Conservation (phyloP, 192 early-diverging fungal genomes). For the Coemansia sp. region DNA sequence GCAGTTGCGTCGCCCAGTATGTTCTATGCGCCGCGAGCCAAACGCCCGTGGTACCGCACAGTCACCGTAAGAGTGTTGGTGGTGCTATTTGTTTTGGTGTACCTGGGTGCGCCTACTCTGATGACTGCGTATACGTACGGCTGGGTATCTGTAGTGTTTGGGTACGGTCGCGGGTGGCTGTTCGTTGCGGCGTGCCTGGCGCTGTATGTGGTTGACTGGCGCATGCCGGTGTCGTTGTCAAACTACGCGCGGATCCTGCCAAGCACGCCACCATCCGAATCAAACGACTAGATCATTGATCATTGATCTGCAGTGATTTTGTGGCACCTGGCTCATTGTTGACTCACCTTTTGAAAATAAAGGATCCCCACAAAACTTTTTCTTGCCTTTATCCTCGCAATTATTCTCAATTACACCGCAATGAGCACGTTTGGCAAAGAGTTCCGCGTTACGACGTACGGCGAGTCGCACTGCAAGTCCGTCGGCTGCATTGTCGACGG, state of each 20-base stretch:
- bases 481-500: conserved; percentile 97
- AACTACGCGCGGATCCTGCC: not conserved
- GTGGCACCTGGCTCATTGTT: too few species aligned
- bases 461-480: conserved; percentile 98
- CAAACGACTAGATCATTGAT: too few species aligned
- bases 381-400: too few species aligned
- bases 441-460: conserved; percentile 91
- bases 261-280: not conserved
- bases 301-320: too few species aligned
- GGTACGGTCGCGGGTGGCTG: conserved; percentile 42
- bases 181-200: conserved; percentile 23
- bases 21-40: conserved; percentile 26
- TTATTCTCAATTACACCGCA: not conserved
- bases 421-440: conserved; percentile 86
- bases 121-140: conserved; percentile 52
- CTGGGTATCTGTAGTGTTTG: conserved; percentile 23
- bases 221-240: not conserved
- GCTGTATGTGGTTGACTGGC: conserved; percentile 45
- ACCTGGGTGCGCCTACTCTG: conserved; percentile 20
- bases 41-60: not conserved
- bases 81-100: conserved; percentile 18
- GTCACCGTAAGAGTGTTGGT: conserved; percentile 4
- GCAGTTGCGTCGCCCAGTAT: conserved; percentile 30
- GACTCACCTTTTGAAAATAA: too few species aligned
- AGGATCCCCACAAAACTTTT: too few species aligned